phyloP scores from a whole-genome alignment of 768 basidiomycete species.

The Tephrocybe sp. region DNA sequence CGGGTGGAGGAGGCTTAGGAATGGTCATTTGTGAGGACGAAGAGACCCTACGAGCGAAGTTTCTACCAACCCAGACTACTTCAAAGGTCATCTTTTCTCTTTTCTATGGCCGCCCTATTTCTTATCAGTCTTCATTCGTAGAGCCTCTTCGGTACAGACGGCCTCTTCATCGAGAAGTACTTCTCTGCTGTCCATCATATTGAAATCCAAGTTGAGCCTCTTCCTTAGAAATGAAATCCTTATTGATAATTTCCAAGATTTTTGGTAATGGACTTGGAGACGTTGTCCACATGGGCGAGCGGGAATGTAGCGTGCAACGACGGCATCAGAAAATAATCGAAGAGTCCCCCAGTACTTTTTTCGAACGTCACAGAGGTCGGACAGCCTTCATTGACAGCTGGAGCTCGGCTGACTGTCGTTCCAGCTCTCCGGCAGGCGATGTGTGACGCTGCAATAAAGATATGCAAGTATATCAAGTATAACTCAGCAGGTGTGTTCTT shows the following conservation, averaged over 20 bases:
- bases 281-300: constrained; percentile 64
- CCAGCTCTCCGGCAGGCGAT: constrained; percentile 46
- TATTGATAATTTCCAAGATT: constrained; percentile 37
- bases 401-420: no score
- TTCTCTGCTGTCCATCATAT: constrained; percentile 57
- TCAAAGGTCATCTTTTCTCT: constrained; percentile 42
- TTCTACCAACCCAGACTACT: constrained; percentile 36
- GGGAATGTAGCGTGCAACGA: constrained; percentile 71
- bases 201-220: constrained; percentile 55
- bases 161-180: constrained; percentile 63
- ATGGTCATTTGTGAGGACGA: constrained; percentile 51
- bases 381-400: no score
- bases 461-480: constrained; percentile 53
- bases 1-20: constrained; percentile 72
- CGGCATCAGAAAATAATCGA: constrained; percentile 76
- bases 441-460: constrained; percentile 50
- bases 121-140: constrained; percentile 18
- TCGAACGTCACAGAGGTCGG: constrained; percentile 43
- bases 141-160: constrained; percentile 48
- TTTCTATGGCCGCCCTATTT: not conserved
- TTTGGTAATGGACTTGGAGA: constrained; percentile 65
- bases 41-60: constrained; percentile 34
- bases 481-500: constrained; percentile 50
- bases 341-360: constrained; percentile 65
- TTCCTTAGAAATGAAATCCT: not conserved